Evolutionary conservation across 306 rosid species (phyloP), one percentile per base, ranked within the genome.

Genomic region (Gynostemma pentaphyllum): DNA sequence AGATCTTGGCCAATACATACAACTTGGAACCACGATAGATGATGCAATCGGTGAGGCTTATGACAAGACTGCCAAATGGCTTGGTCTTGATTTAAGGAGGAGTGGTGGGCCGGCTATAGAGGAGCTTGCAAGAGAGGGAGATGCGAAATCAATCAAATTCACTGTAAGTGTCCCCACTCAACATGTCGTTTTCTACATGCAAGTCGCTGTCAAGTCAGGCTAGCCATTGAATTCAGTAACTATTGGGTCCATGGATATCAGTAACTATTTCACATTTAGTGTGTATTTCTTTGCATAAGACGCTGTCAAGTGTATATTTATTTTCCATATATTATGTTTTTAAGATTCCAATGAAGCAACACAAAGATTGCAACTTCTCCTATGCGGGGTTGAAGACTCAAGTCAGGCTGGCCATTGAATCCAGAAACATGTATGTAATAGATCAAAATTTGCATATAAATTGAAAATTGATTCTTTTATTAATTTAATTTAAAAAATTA

Each of bases 91-190:
- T 76, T 11, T 91, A 80, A 82, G 98, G 76, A 85, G 85, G 76
- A 91, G 98, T 77, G 98, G 98, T 36, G 98, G 98, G 44, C 98
- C 96, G 62, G 98, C 98, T 62, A 67, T 91, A 66, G 98, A 91
- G 78, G 82, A 80, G 80, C 98, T 91, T 77, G 98, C 96, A 29
- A 66, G 39, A 73, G 94, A 85, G 79, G 98, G 98, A 53, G 78
- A 83, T 69, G 82, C 90, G 55, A 18, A 82, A 67, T 80, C 98
- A 64, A 70, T 91, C 68, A 92, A 47, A 42, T 86, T 92, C 72
- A 83, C 95, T 2, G 98, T 92, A 72, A 79, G 83, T 9, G 78
- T 61, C 22, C 30, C 24, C 63, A 61, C 70, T 68, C n/a, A n/a
- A 37, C 52, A 45, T 37, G 45, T 15, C 68, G 15, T 65, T 52